These are phyloP conservation scores for Coemansia sp. DNA, from an alignment of 192 early-diverging fungal species.

Conservation along the genomic window DNA sequence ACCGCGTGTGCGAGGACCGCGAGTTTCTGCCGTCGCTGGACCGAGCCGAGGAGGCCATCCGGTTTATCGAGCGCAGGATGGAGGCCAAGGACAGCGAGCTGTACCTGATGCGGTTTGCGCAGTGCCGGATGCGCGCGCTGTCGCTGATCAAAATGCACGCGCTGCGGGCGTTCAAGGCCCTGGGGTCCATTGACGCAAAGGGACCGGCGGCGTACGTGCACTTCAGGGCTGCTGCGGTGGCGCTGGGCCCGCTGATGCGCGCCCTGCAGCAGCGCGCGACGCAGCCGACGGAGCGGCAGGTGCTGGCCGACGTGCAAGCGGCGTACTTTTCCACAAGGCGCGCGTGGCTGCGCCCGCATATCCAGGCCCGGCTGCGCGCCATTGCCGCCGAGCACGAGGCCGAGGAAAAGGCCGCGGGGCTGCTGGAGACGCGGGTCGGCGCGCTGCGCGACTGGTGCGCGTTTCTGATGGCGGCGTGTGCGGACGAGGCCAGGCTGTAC, in stretches of 20 bases:
- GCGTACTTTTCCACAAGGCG: slow-evolving; percentile 78
- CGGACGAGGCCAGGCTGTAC: slow-evolving; percentile 83
- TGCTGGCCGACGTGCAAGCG: slow-evolving; percentile 72
- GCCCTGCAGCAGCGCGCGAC: slow-evolving; percentile 76
- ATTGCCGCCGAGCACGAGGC: slow-evolving; percentile 33
- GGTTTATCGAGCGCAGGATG: slow-evolving; percentile 47
- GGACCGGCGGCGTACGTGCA: slow-evolving; percentile 70
- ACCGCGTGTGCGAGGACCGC: slow-evolving; percentile 75
- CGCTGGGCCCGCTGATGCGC: slow-evolving; percentile 63
- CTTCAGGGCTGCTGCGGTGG: slow-evolving; percentile 71
- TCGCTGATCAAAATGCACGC: slow-evolving; percentile 88
- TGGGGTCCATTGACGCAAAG: neutral
- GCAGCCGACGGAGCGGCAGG: slow-evolving; percentile 69
- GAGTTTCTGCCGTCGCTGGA: slow-evolving; percentile 83
- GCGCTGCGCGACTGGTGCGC: slow-evolving; percentile 65
- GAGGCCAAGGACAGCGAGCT: slow-evolving; percentile 85
- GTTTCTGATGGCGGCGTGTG: slow-evolving; percentile 82
- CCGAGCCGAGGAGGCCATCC: slow-evolving; percentile 76
- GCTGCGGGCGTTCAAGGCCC: slow-evolving; percentile 61
- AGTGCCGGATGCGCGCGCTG: slow-evolving; percentile 94
- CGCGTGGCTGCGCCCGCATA: slow-evolving; percentile 67
- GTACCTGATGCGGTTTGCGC: slow-evolving; percentile 90
- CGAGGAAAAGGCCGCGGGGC: neutral
- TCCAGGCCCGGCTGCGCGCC: slow-evolving; percentile 65
- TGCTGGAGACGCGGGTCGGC: slow-evolving; percentile 9